Evolutionary conservation across 2,329 filamentous ascomycete genomes (phyloP).

Genomic region (Penicillium fuscoglaucum): DNA sequence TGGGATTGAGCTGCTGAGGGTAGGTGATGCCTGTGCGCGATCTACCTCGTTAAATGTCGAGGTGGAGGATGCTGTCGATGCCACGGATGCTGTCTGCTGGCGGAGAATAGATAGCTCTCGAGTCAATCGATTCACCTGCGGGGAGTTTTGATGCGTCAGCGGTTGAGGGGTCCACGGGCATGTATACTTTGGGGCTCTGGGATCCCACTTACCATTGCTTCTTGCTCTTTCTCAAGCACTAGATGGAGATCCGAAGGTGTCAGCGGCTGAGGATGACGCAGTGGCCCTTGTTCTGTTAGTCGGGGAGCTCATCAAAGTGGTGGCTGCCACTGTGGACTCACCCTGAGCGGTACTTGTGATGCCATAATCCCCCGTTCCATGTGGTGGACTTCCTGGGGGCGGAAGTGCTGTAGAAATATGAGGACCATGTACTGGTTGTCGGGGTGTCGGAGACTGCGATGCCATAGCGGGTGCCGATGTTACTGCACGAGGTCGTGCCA

Average conservation of each 20-base stretch:
- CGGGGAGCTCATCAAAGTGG: neutral
- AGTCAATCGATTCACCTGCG: conserved; percentile 84
- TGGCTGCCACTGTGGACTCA: conserved; percentile 23
- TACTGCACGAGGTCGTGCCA: conserved; percentile 35
- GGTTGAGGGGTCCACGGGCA: neutral
- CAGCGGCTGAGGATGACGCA: conserved; percentile 82
- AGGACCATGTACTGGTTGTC: conserved; percentile 50
- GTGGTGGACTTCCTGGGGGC: conserved; percentile 29
- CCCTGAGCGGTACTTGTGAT: conserved; percentile 44
- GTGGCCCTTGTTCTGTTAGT: conserved; percentile 58
- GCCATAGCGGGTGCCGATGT: conserved; percentile 31
- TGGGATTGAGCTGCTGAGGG: conserved; percentile 51
- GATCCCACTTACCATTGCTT: conserved; percentile 70
- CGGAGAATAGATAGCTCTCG: conserved; percentile 86
- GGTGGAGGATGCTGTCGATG: conserved; percentile 60
- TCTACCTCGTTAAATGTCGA: conserved; percentile 54
- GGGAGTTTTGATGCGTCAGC: neutral
- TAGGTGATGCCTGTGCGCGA: conserved; percentile 42
- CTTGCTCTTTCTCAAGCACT: conserved; percentile 91
- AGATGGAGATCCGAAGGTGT: conserved; percentile 86
- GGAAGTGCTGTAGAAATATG: conserved; percentile 22
- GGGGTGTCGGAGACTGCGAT: conserved; percentile 44
- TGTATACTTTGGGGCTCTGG: neutral
- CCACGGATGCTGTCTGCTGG: conserved; percentile 63
- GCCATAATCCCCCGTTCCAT: conserved; percentile 35